phyloP scores from a whole-genome alignment of 2,329 filamentous ascomycete species.

The Gyromitra esculenta region DNA sequence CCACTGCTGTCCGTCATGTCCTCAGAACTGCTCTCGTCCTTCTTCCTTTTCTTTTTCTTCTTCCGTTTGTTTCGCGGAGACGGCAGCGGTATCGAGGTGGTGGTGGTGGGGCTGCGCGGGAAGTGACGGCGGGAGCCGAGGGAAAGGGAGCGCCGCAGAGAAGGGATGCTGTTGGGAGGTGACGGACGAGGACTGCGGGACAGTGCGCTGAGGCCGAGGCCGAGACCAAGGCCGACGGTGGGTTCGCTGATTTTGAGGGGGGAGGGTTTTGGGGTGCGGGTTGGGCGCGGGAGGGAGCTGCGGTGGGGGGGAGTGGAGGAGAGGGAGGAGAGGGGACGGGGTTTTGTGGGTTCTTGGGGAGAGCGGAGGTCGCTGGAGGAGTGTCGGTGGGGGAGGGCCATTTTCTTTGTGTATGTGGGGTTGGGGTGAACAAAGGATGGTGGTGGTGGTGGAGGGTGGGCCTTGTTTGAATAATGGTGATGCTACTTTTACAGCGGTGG shows the following conservation, averaged over 20 bases:
- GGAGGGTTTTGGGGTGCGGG: not conserved
- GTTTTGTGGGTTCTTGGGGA: conserved; percentile 35
- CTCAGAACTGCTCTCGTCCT: not conserved
- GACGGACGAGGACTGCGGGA: conserved; percentile 27
- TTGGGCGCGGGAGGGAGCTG: conserved; percentile 34
- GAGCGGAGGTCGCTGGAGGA: conserved; percentile 15
- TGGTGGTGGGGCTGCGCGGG: not conserved
- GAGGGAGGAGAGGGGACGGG: conserved; percentile 21
- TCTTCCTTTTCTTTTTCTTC: not conserved
- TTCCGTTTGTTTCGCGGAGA: not conserved
- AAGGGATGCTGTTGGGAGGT: conserved; percentile 16
- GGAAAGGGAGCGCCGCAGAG: conserved; percentile 11
- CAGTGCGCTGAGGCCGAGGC: conserved; percentile 13
- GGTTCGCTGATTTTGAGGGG: conserved; percentile 20
- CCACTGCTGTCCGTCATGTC: not conserved
- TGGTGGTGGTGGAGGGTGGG: not conserved
- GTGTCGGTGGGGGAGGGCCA: conserved; percentile 17
- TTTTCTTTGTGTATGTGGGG: conserved; percentile 23
- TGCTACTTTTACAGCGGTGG: too few species aligned
- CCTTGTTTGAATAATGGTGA: not conserved
- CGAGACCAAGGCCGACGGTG: conserved; percentile 28
- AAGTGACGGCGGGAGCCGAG: not conserved
- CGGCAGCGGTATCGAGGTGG: not conserved
- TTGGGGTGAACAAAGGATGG: not conserved
- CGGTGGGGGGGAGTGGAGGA: conserved; percentile 13